A percentile compares a stretch with the other conserved stretches of the same genome.
These are phyloP conservation scores for Candida dubliniensis DNA, from an alignment of 1,139 yeast species.

Conservation along the genomic window DNA sequence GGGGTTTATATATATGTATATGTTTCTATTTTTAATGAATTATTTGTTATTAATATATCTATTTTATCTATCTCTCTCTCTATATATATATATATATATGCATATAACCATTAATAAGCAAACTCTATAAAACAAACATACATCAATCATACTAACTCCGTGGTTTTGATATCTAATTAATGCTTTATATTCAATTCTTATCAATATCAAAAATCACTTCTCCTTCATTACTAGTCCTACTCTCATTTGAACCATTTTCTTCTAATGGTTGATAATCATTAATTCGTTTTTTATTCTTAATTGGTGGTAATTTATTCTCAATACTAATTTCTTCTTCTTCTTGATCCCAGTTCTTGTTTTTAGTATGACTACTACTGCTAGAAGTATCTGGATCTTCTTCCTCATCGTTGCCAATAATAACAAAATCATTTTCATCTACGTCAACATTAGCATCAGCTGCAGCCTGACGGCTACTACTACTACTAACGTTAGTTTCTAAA, in stretches of 20 bases:
- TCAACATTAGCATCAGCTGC: constrained; percentile 11
- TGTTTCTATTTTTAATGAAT: constrained; percentile 1
- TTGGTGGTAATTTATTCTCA: constrained; percentile 4
- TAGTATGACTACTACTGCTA: not conserved
- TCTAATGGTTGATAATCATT: constrained; percentile 9
- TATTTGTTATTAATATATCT: not conserved
- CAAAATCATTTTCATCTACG: constrained; percentile 11
- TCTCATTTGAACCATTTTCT: constrained; percentile 4
- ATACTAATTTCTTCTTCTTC: constrained; percentile 14
- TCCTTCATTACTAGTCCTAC: constrained; percentile 12
- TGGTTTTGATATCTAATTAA: not conserved
- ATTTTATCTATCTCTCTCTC: too few relatives aligned
- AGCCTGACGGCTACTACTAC: constrained; percentile 1
- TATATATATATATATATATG: not conserved
- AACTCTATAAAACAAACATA: not conserved
- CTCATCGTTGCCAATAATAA: constrained; percentile 17
- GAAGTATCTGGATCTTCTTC: constrained; percentile 9
- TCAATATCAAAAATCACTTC: constrained; percentile 17
- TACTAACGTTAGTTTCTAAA: constrained; percentile 19
- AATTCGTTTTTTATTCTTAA: constrained; percentile 6
- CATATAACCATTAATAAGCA: not conserved
- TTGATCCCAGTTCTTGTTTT: constrained; percentile 6
- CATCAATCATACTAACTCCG: constrained; percentile 2
- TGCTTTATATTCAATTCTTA: not conserved
- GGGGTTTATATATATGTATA: not conserved